Percentiles rank a stretch among this genome's conserved stretches.
These are phyloP conservation scores for Cylindrotheca fusiformis DNA, from an alignment of 108 stramenopile genomes.

Conservation along the genomic window DNA sequence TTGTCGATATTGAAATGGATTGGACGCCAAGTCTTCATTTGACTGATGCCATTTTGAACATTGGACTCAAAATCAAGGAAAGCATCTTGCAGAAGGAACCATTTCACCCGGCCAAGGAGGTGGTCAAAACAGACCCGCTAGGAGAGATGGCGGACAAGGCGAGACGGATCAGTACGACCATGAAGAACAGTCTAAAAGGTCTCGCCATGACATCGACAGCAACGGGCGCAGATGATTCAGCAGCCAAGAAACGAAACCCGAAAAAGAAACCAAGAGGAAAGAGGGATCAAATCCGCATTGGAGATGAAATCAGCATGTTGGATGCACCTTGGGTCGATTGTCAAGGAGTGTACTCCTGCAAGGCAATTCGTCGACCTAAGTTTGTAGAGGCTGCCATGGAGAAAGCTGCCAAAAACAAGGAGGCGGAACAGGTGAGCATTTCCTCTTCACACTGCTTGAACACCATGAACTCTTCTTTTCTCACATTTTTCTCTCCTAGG, in stretches of 20 bases:
- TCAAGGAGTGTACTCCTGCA: constrained; percentile 82
- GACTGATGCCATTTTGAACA: constrained; percentile 77
- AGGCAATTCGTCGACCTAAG: constrained; percentile 74
- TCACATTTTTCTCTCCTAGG: constrained; percentile 16
- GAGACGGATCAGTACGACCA: constrained; percentile 23
- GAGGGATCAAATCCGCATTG: constrained; percentile 54
- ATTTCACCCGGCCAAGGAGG: constrained; percentile 39
- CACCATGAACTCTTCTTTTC: constrained; percentile 2
- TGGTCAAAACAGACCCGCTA: constrained; percentile 25
- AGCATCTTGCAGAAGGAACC: constrained; percentile 69
- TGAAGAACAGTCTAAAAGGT: constrained; percentile 21
- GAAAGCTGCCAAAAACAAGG: constrained; percentile 28
- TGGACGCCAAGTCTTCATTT: constrained; percentile 89
- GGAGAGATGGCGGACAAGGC: constrained; percentile 36
- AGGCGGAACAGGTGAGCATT: constrained; percentile 31
- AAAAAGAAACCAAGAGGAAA: constrained; percentile 12
- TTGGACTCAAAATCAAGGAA: constrained; percentile 83
- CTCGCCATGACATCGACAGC: constrained; percentile 5
- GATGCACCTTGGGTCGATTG: constrained; percentile 83
- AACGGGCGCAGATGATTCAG: not conserved
- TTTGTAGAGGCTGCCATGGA: constrained; percentile 75
- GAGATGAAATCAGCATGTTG: constrained; percentile 83
- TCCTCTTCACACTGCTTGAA: not conserved
- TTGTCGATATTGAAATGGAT: constrained; percentile 72
- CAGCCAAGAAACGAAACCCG: constrained; percentile 6